These are phyloP conservation scores for Magnaporthiopsis poae DNA, from an alignment of 2,329 filamentous ascomycete genomes.

Conservation along the genomic window DNA sequence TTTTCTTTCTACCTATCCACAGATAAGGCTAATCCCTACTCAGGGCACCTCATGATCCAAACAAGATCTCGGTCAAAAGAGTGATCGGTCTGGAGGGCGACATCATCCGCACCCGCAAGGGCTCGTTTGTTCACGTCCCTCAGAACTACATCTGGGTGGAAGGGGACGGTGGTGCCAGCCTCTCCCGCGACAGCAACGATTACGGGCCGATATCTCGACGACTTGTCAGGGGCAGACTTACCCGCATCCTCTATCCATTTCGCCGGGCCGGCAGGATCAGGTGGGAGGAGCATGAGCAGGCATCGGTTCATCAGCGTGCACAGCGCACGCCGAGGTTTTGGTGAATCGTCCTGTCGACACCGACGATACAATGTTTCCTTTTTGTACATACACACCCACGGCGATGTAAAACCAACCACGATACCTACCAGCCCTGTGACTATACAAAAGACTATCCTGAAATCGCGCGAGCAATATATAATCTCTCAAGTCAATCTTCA, in stretches of 20 bases:
- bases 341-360: background rate
- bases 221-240: constrained; percentile 65
- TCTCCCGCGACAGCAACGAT: constrained; percentile 73
- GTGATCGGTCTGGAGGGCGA: constrained; percentile 76
- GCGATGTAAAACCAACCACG: background rate
- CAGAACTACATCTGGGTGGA: constrained; percentile 89
- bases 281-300: constrained; percentile 43
- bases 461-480: too few relatives aligned
- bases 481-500: too few relatives aligned
- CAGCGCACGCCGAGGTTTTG: background rate
- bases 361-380: background rate
- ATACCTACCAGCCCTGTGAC: background rate
- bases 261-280: constrained; percentile 45
- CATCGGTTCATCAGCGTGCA: background rate
- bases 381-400: background rate
- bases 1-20: too few relatives aligned
- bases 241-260: constrained; percentile 62
- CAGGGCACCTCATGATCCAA: background rate
- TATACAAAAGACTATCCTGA: too few relatives aligned
- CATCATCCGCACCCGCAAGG: constrained; percentile 52
- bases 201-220: constrained; percentile 75
- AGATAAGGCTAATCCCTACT: background rate
- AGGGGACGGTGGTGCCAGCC: constrained; percentile 66
- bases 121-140: constrained; percentile 54
- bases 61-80: constrained; percentile 55